Evolutionary conservation across 2,329 filamentous ascomycete species (phyloP).

Genomic region (Hymenoscyphus linearis): DNA sequence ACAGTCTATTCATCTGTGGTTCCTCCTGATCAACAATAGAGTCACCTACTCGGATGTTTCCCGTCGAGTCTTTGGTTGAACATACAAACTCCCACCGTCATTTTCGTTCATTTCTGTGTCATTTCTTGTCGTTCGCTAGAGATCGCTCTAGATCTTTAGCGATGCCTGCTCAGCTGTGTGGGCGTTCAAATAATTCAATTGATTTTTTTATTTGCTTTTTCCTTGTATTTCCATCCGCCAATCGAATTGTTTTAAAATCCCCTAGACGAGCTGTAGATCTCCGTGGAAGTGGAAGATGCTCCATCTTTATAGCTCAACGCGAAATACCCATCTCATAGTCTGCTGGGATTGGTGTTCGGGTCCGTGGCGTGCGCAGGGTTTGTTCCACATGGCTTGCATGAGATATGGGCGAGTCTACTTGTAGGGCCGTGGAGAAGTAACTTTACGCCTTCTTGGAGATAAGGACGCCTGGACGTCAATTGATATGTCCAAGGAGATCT

Average conservation of each 20-base stretch:
- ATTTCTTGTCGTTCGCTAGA: background rate
- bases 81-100: background rate
- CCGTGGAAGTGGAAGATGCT: conserved; percentile 7
- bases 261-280: background rate
- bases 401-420: background rate
- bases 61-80: background rate
- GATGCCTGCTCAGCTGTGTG: background rate
- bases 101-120: background rate
- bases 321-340: background rate
- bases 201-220: background rate
- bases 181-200: background rate
- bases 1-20: background rate
- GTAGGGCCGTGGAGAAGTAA: conserved; percentile 7
- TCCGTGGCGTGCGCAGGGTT: background rate
- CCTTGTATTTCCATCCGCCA: background rate
- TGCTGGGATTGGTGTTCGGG: background rate
- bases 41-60: background rate
- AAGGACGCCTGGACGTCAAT: background rate
- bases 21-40: background rate
- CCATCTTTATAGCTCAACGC: background rate
- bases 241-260: background rate
- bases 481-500: conserved; percentile 7
- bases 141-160: too few species aligned
- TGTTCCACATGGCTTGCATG: background rate
- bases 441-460: conserved; percentile 2